These are phyloP conservation scores for Protomyces inundatus DNA, from an alignment of 1,139 yeast genomes.

Conservation along the genomic window DNA sequence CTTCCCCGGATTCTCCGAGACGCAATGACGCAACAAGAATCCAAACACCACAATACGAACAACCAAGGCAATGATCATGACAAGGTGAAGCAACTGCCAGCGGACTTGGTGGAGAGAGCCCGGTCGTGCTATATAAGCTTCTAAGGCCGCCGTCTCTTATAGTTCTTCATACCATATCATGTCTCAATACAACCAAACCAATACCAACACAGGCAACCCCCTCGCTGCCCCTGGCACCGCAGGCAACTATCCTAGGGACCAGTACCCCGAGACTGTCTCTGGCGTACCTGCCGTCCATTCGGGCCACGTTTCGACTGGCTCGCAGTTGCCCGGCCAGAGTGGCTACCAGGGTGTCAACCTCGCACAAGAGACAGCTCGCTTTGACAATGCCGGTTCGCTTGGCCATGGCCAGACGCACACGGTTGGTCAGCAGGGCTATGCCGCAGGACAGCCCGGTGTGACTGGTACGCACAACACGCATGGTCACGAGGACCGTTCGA, in stretches of 20 bases:
- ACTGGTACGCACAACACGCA: background rate
- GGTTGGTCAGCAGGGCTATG: background rate
- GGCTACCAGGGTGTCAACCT: slow-evolving; percentile 16
- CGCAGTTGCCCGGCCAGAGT: slow-evolving; percentile 9
- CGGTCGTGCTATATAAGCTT: no score
- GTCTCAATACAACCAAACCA: background rate
- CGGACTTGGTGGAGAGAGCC: no score
- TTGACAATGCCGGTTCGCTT: slow-evolving; percentile 20
- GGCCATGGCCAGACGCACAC: background rate
- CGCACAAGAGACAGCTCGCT: slow-evolving; percentile 23
- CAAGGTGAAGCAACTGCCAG: no score
- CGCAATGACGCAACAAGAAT: no score
- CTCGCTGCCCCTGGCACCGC: background rate
- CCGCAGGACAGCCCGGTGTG: background rate
- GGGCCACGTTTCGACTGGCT: slow-evolving; percentile 16
- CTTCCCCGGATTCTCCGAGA: no score
- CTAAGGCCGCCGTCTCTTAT: no score
- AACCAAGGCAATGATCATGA: no score
- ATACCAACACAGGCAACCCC: background rate
- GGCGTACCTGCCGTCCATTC: slow-evolving; percentile 2
- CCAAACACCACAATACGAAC: no score
- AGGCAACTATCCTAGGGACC: background rate
- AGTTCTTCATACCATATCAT: background rate
- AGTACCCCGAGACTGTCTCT: background rate
- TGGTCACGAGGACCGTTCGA: background rate